Evolutionary conservation across 768 basidiomycete species (phyloP).

Genomic region (Asterophora parasitica): DNA sequence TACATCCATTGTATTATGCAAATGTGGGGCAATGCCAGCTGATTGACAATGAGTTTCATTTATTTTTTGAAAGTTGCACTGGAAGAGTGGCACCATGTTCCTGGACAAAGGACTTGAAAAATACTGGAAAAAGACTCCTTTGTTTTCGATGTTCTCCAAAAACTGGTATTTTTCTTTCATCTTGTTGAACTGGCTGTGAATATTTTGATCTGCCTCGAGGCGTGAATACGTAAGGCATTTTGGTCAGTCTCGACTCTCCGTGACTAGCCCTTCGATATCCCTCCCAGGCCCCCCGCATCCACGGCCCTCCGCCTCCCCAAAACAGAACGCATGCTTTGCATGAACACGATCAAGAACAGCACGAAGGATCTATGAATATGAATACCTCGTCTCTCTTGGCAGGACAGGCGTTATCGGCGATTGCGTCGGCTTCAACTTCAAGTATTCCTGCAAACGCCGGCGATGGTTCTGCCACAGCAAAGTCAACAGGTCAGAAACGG

Average conservation of each 20-base stretch:
- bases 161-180: no score
- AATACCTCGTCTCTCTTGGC: background rate
- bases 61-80: no score
- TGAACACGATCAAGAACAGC: background rate
- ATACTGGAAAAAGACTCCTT: no score
- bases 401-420: conserved; percentile 12
- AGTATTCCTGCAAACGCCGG: conserved; percentile 6
- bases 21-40: no score
- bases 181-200: no score
- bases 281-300: background rate
- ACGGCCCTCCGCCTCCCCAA: background rate
- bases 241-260: background rate
- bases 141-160: no score
- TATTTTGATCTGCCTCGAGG: background rate
- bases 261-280: background rate
- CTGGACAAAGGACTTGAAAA: no score
- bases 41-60: no score
- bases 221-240: background rate
- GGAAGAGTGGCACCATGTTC: no score
- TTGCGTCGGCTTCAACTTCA: conserved; percentile 14
- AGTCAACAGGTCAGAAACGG: conserved; percentile 8
- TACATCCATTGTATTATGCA: background rate
- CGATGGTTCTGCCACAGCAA: background rate
- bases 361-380: background rate
- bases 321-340: background rate